Conservation (phyloP, 2,329 filamentous ascomycete species). For the Dendryphion nanum region DNA sequence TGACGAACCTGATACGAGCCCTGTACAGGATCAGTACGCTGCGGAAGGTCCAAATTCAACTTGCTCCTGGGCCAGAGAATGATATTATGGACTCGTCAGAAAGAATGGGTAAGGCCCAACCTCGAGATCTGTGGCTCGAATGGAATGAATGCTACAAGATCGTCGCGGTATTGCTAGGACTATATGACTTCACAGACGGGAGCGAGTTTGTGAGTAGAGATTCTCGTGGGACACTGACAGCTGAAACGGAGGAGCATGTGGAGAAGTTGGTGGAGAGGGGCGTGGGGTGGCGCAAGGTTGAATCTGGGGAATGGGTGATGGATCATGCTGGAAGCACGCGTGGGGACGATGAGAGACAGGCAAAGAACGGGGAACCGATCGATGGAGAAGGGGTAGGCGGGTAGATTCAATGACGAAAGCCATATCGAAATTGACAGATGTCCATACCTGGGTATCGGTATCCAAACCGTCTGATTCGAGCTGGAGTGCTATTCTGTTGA, state of each 20-base stretch:
- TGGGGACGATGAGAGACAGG: too few species aligned
- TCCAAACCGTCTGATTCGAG: too few species aligned
- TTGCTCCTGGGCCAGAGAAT: slow-evolving; percentile 43
- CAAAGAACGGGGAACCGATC: neutral
- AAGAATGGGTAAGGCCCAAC: slow-evolving; percentile 42
- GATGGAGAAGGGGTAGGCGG: neutral
- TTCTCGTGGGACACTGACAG: neutral
- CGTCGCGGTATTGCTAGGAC: slow-evolving; percentile 21
- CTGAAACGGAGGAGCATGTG: slow-evolving; percentile 20
- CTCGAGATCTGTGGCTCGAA: slow-evolving; percentile 41
- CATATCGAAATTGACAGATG: too few species aligned
- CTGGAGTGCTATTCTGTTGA: too few species aligned
- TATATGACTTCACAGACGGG: slow-evolving; percentile 20
- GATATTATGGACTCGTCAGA: slow-evolving; percentile 37
- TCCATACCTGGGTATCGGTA: too few species aligned
- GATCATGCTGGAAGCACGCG: too few species aligned
- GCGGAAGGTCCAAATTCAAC: slow-evolving; percentile 37
- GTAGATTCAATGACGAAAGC: too few species aligned
- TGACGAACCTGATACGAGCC: slow-evolving; percentile 35
- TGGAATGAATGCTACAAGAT: slow-evolving; percentile 32
- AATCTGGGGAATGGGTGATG: slow-evolving; percentile 19
- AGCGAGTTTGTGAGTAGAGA: slow-evolving; percentile 23
- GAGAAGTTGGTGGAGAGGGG: slow-evolving; percentile 19
- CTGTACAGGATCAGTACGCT: slow-evolving; percentile 31
- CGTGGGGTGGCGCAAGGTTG: slow-evolving; percentile 21